A percentile compares a stretch with the other conserved stretches of the same genome.
These are phyloP conservation scores for Paecilomyces fulvus DNA, from an alignment of 2,329 filamentous ascomycete genomes.

Conservation along the genomic window DNA sequence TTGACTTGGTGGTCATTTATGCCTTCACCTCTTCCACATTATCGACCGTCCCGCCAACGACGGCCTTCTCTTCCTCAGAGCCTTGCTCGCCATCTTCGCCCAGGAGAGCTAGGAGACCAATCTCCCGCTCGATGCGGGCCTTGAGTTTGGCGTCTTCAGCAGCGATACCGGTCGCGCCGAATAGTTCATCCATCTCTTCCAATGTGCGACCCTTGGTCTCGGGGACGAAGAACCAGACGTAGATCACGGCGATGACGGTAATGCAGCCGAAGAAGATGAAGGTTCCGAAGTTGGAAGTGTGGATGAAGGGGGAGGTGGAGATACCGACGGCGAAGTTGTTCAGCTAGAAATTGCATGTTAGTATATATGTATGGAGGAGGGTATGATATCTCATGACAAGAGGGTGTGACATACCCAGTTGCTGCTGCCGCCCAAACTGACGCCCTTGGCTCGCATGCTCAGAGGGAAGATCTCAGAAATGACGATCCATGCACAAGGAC, in stretches of 20 bases:
- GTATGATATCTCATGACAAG: not conserved
- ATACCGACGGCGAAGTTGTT: constrained; percentile 57
- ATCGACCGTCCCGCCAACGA: not conserved
- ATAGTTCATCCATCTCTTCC: constrained; percentile 27
- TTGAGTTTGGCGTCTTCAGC: constrained; percentile 19
- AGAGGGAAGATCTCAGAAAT: constrained; percentile 67
- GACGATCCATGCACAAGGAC: constrained; percentile 64
- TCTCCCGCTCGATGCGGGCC: constrained; percentile 20
- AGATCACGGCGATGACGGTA: constrained; percentile 18
- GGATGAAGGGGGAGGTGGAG: constrained; percentile 60
- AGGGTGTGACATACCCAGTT: constrained; percentile 23
- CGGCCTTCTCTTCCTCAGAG: not conserved
- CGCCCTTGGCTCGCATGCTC: constrained; percentile 54
- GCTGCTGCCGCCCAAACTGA: constrained; percentile 21
- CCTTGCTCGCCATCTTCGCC: constrained; percentile 12
- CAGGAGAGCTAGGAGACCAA: constrained; percentile 20
- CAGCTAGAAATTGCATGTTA: constrained; percentile 30
- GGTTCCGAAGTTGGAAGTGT: constrained; percentile 57
- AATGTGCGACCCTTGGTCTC: constrained; percentile 25
- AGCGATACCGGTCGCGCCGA: constrained; percentile 19
- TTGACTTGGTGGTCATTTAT: not conserved
- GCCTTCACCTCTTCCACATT: not conserved
- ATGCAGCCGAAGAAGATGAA: constrained; percentile 61
- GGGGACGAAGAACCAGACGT: constrained; percentile 21
- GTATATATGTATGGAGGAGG: not conserved